Percentiles rank a stretch among this genome's conserved stretches.
Evolutionary conservation across 2,329 filamentous ascomycete species (phyloP).

Genomic region (Fusarium odoratissimum): DNA sequence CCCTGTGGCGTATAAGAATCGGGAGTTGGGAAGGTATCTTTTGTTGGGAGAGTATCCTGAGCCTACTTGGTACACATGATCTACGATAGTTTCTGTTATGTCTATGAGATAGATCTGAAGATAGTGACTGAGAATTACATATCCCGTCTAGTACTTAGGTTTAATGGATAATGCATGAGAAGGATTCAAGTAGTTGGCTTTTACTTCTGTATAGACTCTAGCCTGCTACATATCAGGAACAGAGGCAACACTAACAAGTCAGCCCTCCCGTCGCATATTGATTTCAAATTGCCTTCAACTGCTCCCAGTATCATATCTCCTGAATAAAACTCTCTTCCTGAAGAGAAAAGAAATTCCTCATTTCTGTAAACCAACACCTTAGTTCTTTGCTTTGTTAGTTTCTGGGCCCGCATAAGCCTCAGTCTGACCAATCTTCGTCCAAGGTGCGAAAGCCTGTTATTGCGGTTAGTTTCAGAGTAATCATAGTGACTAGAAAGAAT

Average conservation of each 20-base stretch:
- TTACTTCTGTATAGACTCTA: no score
- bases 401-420: conserved; percentile 11
- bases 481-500: fast-evolving
- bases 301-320: no score
- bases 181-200: no score
- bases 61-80: conserved; percentile 21
- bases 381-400: conserved; percentile 12
- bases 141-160: fast-evolving
- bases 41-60: conserved; percentile 67
- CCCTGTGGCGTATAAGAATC: conserved; percentile 74
- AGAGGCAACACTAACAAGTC: fast-evolving
- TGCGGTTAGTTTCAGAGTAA: background rate
- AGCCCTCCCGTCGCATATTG: fast-evolving
- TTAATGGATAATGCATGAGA: no score
- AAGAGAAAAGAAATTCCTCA: fast-evolving
- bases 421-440: conserved; percentile 26
- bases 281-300: no score
- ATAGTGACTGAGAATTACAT: fast-evolving
- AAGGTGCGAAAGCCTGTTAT: conserved; percentile 23
- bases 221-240: fast-evolving
- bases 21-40: conserved; percentile 68
- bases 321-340: fast-evolving
- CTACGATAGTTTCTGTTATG: no score
- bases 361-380: fast-evolving
- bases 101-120: fast-evolving